phyloP scores from a whole-genome alignment of 345 rosid species.

The Moricandia moricandioides region DNA sequence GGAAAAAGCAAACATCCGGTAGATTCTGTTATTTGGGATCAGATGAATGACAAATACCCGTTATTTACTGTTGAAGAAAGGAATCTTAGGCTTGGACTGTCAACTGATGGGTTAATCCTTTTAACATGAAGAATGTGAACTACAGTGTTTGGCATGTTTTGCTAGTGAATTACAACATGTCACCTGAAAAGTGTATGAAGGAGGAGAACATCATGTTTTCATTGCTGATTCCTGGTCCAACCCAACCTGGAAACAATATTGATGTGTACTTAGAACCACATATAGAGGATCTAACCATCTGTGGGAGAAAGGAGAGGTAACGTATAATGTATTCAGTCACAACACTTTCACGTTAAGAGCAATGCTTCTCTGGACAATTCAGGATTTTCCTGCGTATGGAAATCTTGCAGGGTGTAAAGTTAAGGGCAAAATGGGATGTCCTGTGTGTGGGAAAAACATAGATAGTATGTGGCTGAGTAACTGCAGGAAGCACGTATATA shows the following conservation, averaged over 20 bases:
- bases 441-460: no score
- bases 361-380: neutral
- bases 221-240: no score
- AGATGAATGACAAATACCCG: neutral
- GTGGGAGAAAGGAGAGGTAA: neutral
- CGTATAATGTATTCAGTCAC: neutral
- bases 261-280: no score
- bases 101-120: neutral
- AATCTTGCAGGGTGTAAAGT: neutral
- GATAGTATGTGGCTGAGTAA: neutral
- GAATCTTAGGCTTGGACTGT: neutral
- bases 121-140: neutral
- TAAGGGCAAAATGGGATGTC: no score
- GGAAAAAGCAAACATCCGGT: no score
- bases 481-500: no score
- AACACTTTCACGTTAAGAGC: neutral
- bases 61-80: neutral
- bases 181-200: neutral
- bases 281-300: no score
- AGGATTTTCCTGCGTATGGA: neutral
- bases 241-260: no score
- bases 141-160: neutral
- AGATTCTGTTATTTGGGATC: no score
- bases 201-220: neutral
- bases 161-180: neutral